Evolutionary conservation across 2,329 filamentous ascomycete genomes (phyloP).

Genomic region (Truncatella angustata): DNA sequence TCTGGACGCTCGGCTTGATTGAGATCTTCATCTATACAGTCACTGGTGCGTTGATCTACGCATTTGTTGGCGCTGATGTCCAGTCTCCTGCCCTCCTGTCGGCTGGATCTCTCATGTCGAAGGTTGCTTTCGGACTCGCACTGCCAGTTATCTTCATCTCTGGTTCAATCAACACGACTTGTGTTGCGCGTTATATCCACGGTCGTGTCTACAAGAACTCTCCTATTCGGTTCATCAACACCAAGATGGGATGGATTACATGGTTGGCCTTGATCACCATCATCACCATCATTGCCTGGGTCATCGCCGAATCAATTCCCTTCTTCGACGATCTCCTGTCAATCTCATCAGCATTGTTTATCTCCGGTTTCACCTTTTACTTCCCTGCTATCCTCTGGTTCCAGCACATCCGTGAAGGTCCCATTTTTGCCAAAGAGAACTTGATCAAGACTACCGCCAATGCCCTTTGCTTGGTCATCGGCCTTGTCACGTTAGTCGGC

Average conservation of each 20-base stretch:
- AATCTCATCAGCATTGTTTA: conserved; percentile 48
- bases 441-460: conserved; percentile 21
- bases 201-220: conserved; percentile 29
- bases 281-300: conserved; percentile 64
- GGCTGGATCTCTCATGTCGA: conserved; percentile 49
- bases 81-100: conserved; percentile 60
- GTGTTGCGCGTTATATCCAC: conserved; percentile 36
- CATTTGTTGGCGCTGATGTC: conserved; percentile 56
- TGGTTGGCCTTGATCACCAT: conserved; percentile 59
- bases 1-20: conserved; percentile 52
- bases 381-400: conserved; percentile 34
- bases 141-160: conserved; percentile 64
- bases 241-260: conserved; percentile 29
- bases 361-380: conserved; percentile 44
- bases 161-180: conserved; percentile 61
- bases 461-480: conserved; percentile 25
- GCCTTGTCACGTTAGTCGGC: conserved; percentile 27
- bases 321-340: conserved; percentile 69
- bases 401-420: conserved; percentile 29
- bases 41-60: conserved; percentile 61
- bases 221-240: conserved; percentile 31
- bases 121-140: conserved; percentile 61
- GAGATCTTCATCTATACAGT: conserved; percentile 59
- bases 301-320: conserved; percentile 72
- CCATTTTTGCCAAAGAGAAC: conserved; percentile 26